These are phyloP conservation scores for Alnus glutinosa DNA, from an alignment of 306 rosid species.

Conservation along the genomic window DNA sequence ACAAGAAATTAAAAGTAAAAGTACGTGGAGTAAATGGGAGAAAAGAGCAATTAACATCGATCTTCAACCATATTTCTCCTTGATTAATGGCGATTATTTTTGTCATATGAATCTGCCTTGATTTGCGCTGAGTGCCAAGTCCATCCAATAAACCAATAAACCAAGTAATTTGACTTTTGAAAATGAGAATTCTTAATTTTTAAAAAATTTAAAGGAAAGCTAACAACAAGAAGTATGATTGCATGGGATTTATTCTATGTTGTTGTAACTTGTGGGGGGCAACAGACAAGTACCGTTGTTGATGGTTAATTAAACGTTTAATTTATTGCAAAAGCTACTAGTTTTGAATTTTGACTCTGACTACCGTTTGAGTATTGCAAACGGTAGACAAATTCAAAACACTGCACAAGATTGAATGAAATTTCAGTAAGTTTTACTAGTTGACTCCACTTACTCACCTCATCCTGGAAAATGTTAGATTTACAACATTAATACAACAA, in stretches of 20 bases:
- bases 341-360: not conserved
- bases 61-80: conserved; percentile 1
- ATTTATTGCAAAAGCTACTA: not conserved
- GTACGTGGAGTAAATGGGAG: not conserved
- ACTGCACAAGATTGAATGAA: not conserved
- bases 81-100: not conserved
- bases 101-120: conserved; percentile 23
- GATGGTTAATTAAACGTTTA: not conserved
- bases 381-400: not conserved
- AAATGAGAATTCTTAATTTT: too few relatives aligned
- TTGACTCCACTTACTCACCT: too few relatives aligned
- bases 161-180: too few relatives aligned
- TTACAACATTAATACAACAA: too few relatives aligned
- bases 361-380: not conserved
- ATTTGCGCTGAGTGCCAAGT: conserved; percentile 30
- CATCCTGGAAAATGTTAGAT: too few relatives aligned
- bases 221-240: too few relatives aligned
- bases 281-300: not conserved
- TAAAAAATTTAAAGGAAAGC: too few relatives aligned
- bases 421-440: not conserved
- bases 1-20: not conserved
- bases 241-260: not conserved
- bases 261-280: not conserved
- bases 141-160: too few relatives aligned
- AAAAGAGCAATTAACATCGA: not conserved